These are phyloP conservation scores for Nepenthes alata DNA, from an alignment of 179 eudicot genomes.

Conservation along the genomic window DNA sequence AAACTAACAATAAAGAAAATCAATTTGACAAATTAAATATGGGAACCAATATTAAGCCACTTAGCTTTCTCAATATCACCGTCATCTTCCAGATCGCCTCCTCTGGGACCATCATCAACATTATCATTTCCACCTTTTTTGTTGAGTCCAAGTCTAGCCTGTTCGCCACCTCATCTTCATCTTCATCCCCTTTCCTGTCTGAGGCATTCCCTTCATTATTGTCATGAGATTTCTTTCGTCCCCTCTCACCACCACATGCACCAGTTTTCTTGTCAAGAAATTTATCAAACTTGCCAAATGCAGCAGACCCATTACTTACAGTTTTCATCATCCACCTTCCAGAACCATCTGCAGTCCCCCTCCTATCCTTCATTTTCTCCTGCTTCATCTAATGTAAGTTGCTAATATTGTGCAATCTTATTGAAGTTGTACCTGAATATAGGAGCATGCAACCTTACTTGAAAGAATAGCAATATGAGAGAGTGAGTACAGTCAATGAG, in stretches of 20 bases:
- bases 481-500: too few relatives aligned
- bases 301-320: conserved; percentile 79
- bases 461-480: too few relatives aligned
- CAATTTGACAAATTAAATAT: not conserved
- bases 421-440: conserved; percentile 73
- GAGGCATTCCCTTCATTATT: conserved; percentile 60
- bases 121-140: conserved; percentile 56
- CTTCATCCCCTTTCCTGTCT: conserved; percentile 85
- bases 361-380: conserved; percentile 95
- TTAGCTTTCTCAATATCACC: conserved; percentile 91
- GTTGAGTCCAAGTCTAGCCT: conserved; percentile 57
- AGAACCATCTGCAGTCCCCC: conserved; percentile 90
- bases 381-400: conserved; percentile 94
- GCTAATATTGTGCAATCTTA: conserved; percentile 90
- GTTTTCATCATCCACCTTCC: conserved; percentile 99
- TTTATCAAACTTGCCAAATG: conserved; percentile 67
- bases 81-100: conserved; percentile 74
- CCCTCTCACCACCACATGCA: conserved; percentile 13
- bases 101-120: conserved; percentile 77
- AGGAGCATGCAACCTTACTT: not conserved
- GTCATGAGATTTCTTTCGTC: conserved; percentile 54
- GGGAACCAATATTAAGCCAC: not conserved
- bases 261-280: conserved; percentile 44
- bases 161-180: conserved; percentile 66
- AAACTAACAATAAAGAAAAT: not conserved